A percentile compares a stretch with the other conserved stretches of the same genome.
Evolutionary conservation across 768 basidiomycete genomes (phyloP).

Genomic region (Trametes villosa): DNA sequence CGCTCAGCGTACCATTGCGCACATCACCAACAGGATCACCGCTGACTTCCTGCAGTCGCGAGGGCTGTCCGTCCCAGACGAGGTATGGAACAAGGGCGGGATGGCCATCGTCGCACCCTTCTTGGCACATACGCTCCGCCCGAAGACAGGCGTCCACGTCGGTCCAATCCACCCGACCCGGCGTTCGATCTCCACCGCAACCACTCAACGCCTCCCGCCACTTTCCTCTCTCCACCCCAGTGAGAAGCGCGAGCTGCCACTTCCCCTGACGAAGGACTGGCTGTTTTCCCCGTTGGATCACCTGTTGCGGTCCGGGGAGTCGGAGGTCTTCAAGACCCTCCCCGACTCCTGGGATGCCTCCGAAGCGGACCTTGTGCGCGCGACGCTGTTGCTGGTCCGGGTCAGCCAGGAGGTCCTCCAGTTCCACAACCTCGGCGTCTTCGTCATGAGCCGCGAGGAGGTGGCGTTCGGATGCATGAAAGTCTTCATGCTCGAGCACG

Average conservation of each 20-base stretch:
- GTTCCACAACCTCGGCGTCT: constrained; percentile 44
- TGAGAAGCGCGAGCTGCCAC: constrained; percentile 32
- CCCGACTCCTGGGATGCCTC: constrained; percentile 77
- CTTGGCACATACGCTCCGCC: constrained; percentile 50
- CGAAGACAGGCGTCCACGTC: constrained; percentile 46
- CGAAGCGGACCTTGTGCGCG: constrained; percentile 77
- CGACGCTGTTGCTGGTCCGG: constrained; percentile 64
- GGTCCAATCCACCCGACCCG: constrained; percentile 56
- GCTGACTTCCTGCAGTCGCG: constrained; percentile 45
- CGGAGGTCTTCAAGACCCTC: constrained; percentile 67
- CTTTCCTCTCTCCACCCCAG: constrained; percentile 11
- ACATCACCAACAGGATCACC: constrained; percentile 43
- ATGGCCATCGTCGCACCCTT: constrained; percentile 62
- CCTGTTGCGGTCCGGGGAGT: constrained; percentile 77
- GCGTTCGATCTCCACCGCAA: constrained; percentile 57
- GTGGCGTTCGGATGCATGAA: constrained; percentile 84
- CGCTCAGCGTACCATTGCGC: constrained; percentile 48
- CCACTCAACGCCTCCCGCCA: constrained; percentile 54
- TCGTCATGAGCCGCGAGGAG: constrained; percentile 56
- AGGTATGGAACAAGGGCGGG: constrained; percentile 57
- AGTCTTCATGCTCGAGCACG: constrained; percentile 95
- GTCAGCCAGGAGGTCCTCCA: constrained; percentile 51
- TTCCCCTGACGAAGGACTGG: constrained; percentile 68
- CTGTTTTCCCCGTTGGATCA: constrained; percentile 70
- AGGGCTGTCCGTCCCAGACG: constrained; percentile 41